Evolutionary conservation across 2,329 filamentous ascomycete species (phyloP), one percentile per base, ranked within the genome.

Genomic region (Phialophora verrucosa): DNA sequence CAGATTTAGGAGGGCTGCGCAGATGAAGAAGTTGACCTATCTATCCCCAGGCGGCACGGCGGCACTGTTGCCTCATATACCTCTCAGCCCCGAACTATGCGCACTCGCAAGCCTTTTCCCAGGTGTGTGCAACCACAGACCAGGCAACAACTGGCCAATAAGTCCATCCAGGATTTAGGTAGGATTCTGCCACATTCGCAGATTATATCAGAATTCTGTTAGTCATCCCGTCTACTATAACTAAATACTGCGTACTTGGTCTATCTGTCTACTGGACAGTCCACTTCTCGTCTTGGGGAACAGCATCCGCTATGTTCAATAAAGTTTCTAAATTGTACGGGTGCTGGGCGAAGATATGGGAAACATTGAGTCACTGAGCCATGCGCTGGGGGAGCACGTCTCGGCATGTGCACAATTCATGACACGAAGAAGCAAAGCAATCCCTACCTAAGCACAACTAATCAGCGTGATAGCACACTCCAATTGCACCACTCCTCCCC

Each of bases 381-480:
- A n/a, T 55, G 51, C 32, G 51, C 27, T 31, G 20, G 23, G 10
- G 27, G 51, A 53, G 57, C 58, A 42, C 5, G 17, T 42, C 38
- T n/a, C 38, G 6, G 38, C 38, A 62, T 42, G 62, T 63, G 57
- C 57, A 57, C 53, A 65, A 31, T 29, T 60, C 47, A 20, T 31
- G 31, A 62, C 35, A 62, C 58, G 49, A 59, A 53, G 47, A 64
- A 64, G 58, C 55, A 64, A 57, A 51, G 53, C 61, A 47, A 55
- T n/a, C 17, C 25, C 47, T 56, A 38, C 42, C 47, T 55, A 60
- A 60, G 59, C 54, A 69, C 67, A 67, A 63, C 64, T 62, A 66
- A 67, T 62, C 62, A 62, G 47, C 49, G 49, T 20, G 4, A 62
- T 32, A 17, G 54, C 38, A 35, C 25, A 51, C 32, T 44, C 64